Evolutionary conservation across 2,329 filamentous ascomycete species (phyloP).

Genomic region (Talaromyces rugulosus): DNA sequence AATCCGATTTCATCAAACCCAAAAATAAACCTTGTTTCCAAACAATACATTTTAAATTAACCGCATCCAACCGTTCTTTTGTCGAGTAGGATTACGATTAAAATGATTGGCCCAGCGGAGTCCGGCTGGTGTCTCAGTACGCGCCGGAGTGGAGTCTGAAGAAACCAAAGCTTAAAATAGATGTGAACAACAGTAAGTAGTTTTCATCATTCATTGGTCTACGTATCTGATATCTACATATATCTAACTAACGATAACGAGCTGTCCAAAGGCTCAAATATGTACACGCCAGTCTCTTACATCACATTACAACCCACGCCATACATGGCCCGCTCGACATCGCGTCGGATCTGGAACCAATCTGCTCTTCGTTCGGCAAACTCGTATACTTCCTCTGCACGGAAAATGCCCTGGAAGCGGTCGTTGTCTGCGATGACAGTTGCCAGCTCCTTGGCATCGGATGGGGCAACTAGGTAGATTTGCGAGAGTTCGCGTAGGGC

Average conservation of each 20-base stretch:
- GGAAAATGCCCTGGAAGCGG: constrained; percentile 85
- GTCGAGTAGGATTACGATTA: neutral
- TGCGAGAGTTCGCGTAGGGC: constrained; percentile 89
- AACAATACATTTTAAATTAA: neutral
- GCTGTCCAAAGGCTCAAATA: constrained; percentile 9
- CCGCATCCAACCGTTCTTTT: neutral
- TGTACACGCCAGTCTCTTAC: constrained; percentile 43
- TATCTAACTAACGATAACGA: too few species aligned
- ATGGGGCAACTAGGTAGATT: constrained; percentile 86
- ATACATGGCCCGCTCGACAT: constrained; percentile 96
- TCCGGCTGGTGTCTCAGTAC: neutral
- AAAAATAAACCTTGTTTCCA: neutral
- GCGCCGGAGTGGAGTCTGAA: neutral
- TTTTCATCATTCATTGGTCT: neutral
- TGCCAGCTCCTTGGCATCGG: constrained; percentile 89
- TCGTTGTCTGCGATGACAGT: constrained; percentile 89
- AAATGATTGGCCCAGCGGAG: neutral
- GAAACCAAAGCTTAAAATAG: neutral
- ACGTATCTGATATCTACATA: neutral
- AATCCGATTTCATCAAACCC: neutral
- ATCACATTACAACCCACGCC: constrained; percentile 84
- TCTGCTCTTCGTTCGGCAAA: constrained; percentile 91
- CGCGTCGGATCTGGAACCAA: constrained; percentile 84
- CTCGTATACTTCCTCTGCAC: constrained; percentile 95
- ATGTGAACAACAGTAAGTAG: neutral